Percentiles rank a stretch among this genome's conserved stretches.
Conservation (phyloP, 192 early-diverging fungal species). For the Dissophora globulifera region DNA sequence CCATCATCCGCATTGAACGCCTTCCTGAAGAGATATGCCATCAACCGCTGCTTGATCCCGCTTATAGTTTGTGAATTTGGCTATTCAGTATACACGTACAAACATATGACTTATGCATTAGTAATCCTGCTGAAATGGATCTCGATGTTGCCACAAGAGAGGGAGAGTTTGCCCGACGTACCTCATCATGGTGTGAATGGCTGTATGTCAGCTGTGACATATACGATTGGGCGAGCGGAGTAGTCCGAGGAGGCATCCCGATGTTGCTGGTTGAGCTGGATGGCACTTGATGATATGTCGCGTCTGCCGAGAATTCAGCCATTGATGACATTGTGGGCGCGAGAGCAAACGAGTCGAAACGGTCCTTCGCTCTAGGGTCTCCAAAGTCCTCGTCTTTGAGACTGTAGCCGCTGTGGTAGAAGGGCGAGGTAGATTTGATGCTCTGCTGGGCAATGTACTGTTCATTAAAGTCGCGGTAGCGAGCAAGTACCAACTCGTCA, state of each 20-base stretch:
- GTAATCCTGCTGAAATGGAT: too few relatives aligned
- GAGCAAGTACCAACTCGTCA: conserved; percentile 65
- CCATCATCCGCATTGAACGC: conserved; percentile 59
- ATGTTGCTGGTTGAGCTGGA: conserved; percentile 14
- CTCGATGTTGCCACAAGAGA: background rate
- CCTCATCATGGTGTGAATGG: conserved; percentile 31
- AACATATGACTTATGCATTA: too few relatives aligned
- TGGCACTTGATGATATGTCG: conserved; percentile 37
- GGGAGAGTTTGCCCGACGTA: conserved; percentile 1
- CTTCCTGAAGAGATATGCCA: conserved; percentile 70
- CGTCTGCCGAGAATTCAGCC: conserved; percentile 20
- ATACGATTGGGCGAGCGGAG: background rate
- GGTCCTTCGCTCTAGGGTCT: conserved; percentile 12
- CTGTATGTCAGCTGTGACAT: conserved; percentile 22
- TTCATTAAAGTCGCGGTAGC: conserved; percentile 58
- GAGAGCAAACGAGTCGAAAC: conserved; percentile 9
- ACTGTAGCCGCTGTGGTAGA: conserved; percentile 30
- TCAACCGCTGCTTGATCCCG: conserved; percentile 76
- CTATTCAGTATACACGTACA: too few relatives aligned
- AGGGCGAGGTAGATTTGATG: conserved; percentile 9
- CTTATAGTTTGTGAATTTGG: conserved; percentile 55
- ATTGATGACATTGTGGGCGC: conserved; percentile 11
- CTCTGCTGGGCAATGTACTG: conserved; percentile 37
- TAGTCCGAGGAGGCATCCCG: conserved; percentile 3
- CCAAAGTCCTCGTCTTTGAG: conserved; percentile 40